Evolutionary conservation across 2,329 filamentous ascomycete genomes (phyloP), one percentile per base, ranked within the genome.

Genomic region (Arthroderma uncinatum): DNA sequence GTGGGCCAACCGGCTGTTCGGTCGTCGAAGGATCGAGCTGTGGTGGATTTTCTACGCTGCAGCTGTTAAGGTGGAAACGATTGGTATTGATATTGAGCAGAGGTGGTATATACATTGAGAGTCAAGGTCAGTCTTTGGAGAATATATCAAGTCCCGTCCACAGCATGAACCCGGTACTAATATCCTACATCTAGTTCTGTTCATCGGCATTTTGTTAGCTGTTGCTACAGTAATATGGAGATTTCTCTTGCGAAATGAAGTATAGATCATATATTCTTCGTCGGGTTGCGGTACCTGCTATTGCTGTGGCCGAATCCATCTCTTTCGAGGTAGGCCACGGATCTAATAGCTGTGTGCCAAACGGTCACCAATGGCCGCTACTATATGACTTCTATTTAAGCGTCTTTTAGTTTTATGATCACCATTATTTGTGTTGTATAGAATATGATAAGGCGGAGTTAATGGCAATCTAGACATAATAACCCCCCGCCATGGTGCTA

Each of bases 11-110:
- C 2, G 72, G 71, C 0, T 75, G 73, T 58, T 59, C 67, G 57
- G 67, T 75, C n/a, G 60, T 75, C 4, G 62, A 68, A 34, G 73
- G 73, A 10, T 58, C 55, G 25, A 64, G 40, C 14, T 66, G 64
- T 57, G 58, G 47, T 19, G 55, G 60, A 7, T 40, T 44, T 9
- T 52, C 19, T 4, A 16, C 50, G 10, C 34, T 36, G 10, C 52
- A 54, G 44, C 21, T 57, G 16, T 23, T 54, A 14, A 33, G 39
- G 34, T 42, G 34, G 25, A 53, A 40, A 16, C 36, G 42, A 7
- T 30, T 60, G 34, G 30, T 50, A 19, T 12, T 56, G 21, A 57
- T 47, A 54, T 19, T 56, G 25, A 40, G 16, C 12, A 30, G 54
- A 23, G 48, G 40, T 36, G 8, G 30, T 16, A 28, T 52, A 42